These are phyloP conservation scores for Fusarium goolgardi DNA, from an alignment of 2,329 filamentous ascomycete genomes.

Conservation along the genomic window DNA sequence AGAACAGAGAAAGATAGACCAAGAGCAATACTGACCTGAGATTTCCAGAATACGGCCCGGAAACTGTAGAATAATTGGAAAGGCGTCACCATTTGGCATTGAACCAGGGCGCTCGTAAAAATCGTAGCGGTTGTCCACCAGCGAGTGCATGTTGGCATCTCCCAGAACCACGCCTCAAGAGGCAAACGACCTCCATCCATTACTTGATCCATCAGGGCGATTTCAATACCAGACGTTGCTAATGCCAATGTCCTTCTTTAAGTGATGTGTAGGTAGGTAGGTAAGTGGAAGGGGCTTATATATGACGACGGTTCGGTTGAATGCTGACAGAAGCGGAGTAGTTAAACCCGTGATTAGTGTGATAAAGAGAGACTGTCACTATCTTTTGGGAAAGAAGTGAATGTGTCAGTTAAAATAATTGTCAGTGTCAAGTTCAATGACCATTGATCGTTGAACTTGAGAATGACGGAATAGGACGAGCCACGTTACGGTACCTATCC, in stretches of 20 bases:
- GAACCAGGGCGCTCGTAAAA: slow-evolving; percentile 86
- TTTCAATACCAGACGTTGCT: background rate
- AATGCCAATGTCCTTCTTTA: background rate
- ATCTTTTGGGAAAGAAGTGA: background rate
- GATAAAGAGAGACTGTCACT: background rate
- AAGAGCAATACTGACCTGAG: slow-evolving; percentile 72
- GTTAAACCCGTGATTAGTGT: background rate
- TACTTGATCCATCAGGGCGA: slow-evolving; percentile 64
- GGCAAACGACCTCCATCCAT: slow-evolving; percentile 76
- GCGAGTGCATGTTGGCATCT: slow-evolving; percentile 95
- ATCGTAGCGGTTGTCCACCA: slow-evolving; percentile 98
- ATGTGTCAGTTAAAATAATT: slow-evolving; percentile 6
- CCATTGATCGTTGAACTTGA: slow-evolving; percentile 3
- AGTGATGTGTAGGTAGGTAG: background rate
- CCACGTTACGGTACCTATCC: slow-evolving; percentile 34
- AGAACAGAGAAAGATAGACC: background rate
- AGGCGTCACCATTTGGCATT: slow-evolving; percentile 90
- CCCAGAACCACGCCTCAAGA: slow-evolving; percentile 97
- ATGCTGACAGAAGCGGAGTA: background rate
- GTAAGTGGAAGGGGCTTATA: background rate
- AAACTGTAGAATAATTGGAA: slow-evolving; percentile 99
- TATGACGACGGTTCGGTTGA: background rate
- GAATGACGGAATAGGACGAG: slow-evolving; percentile 40
- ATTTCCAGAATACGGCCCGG: slow-evolving; percentile 88
- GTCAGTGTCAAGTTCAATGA: background rate